A percentile compares a stretch with the other conserved stretches of the same genome.
Evolutionary conservation across 768 basidiomycete species (phyloP).

Genomic region (Leccinum fibrillosum): DNA sequence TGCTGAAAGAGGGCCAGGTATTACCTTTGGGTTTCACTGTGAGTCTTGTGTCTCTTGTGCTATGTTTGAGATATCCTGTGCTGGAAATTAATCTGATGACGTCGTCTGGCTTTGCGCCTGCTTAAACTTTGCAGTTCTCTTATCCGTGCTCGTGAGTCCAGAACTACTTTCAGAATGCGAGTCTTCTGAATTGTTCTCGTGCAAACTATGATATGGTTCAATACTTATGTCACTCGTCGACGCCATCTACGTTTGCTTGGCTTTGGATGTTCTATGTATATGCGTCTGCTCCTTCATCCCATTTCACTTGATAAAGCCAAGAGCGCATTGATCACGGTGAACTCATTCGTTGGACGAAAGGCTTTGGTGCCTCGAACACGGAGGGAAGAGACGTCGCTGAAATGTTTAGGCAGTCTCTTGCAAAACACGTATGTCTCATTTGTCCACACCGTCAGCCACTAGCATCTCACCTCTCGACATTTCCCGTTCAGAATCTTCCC

Average conservation of each 20-base stretch:
- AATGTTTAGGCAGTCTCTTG: constrained; percentile 85
- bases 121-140: constrained; percentile 65
- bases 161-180: neutral
- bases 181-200: neutral
- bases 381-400: constrained; percentile 91
- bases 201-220: neutral
- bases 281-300: neutral
- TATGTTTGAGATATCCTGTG: neutral
- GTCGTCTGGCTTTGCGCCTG: neutral
- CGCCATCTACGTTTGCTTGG: neutral
- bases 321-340: constrained; percentile 89
- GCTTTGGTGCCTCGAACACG: constrained; percentile 87
- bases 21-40: constrained; percentile 94
- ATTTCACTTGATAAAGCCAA: constrained; percentile 53
- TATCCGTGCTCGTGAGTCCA: constrained; percentile 85
- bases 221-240: neutral
- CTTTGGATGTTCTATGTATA: neutral
- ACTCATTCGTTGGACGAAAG: constrained; percentile 99
- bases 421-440: constrained; percentile 58
- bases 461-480: neutral
- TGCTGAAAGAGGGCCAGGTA: constrained; percentile 48
- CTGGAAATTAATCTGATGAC: constrained; percentile 3
- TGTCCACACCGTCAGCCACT: neutral
- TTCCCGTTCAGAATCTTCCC: constrained; percentile 62
- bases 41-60: constrained; percentile 30